phyloP scores from a whole-genome alignment of 371 early-diverging fungal species.

The Dichotomocladium elegans region DNA sequence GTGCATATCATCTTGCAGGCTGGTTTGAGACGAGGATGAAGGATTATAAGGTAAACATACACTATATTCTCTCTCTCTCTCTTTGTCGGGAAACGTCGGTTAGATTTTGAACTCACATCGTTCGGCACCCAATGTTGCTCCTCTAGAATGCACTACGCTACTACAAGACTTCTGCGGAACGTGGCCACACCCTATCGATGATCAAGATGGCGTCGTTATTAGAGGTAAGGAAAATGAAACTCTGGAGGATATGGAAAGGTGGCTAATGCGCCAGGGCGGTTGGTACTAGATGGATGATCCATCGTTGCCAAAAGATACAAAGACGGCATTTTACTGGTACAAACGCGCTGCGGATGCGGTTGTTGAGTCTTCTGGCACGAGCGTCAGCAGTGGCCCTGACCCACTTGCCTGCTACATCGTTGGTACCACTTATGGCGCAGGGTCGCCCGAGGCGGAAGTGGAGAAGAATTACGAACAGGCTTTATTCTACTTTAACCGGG shows the following conservation, averaged over 20 bases:
- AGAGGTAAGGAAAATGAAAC: slow-evolving; percentile 17
- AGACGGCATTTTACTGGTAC: slow-evolving; percentile 46
- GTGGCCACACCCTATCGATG: slow-evolving; percentile 44
- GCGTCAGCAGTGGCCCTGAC: slow-evolving; percentile 33
- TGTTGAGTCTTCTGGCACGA: slow-evolving; percentile 18
- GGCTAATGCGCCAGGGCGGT: neutral
- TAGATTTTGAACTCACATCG: too few relatives aligned
- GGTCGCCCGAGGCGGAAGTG: slow-evolving; percentile 35
- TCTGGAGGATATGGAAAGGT: neutral
- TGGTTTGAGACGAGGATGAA: slow-evolving; percentile 44
- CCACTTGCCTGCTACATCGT: slow-evolving; percentile 43
- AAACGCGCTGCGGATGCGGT: slow-evolving; percentile 38
- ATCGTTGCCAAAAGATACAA: slow-evolving; percentile 18
- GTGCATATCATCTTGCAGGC: slow-evolving; percentile 41
- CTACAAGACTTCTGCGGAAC: slow-evolving; percentile 37
- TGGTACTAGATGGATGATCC: neutral
- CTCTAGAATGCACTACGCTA: slow-evolving; percentile 38
- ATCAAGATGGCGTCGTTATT: slow-evolving; percentile 40
- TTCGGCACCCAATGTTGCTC: neutral
- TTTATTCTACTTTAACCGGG: slow-evolving; percentile 38
- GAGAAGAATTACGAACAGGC: slow-evolving; percentile 42
- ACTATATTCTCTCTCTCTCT: too few relatives aligned
- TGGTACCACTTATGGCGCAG: slow-evolving; percentile 40
- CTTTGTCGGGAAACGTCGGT: too few relatives aligned
- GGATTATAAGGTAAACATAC: slow-evolving; percentile 39